Evolutionary conservation across 441 rosid genomes (phyloP).

Genomic region (Aleurites moluccanus): DNA sequence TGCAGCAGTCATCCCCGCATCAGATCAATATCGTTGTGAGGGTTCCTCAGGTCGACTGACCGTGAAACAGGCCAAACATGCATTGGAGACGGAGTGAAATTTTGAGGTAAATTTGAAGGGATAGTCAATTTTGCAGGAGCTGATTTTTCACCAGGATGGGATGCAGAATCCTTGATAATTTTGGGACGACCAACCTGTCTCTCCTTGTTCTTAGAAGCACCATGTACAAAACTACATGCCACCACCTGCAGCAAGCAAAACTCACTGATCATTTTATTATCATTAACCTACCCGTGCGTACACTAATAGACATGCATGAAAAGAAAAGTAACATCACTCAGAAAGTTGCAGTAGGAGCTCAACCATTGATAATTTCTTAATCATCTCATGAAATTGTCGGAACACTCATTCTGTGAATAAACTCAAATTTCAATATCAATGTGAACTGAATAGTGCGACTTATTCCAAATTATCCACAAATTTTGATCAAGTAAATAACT

Average conservation of each 20-base stretch:
- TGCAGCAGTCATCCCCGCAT: conserved; percentile 77
- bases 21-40: conserved; percentile 82
- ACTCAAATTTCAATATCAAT: background rate
- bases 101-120: conserved; percentile 35
- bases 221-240: conserved; percentile 84
- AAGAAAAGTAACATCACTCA: too few relatives aligned
- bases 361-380: background rate
- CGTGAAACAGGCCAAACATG: conserved; percentile 64
- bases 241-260: conserved; percentile 64
- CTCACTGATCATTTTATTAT: conserved; percentile 8
- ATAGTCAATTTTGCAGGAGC: conserved; percentile 27
- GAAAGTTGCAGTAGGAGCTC: background rate
- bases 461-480: too few relatives aligned
- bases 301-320: background rate
- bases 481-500: too few relatives aligned
- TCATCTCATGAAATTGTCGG: background rate
- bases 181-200: conserved; percentile 48
- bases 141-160: conserved; percentile 41
- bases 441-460: background rate
- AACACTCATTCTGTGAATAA: background rate
- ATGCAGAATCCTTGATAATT: conserved; percentile 39
- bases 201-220: conserved; percentile 59
- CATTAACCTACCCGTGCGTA: background rate
- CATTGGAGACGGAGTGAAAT: conserved; percentile 47
- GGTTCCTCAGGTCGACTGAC: conserved; percentile 62